Conservation (phyloP, 2,329 filamentous ascomycete genomes). For the Bipolaris gigantea region DNA sequence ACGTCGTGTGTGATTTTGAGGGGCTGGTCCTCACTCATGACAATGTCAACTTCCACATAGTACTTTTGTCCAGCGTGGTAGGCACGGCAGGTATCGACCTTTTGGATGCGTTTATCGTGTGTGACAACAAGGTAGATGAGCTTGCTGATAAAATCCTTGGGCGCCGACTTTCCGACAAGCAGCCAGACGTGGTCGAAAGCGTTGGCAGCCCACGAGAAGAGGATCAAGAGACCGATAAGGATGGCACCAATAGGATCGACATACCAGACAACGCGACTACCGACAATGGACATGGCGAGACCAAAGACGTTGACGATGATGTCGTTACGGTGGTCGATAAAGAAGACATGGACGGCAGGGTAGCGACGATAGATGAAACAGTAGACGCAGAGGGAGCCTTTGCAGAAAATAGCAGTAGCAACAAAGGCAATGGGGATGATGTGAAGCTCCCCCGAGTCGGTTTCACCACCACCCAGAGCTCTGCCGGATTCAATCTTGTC, state of each 20-base stretch:
- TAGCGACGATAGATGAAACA: conserved; percentile 58
- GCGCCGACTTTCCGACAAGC: conserved; percentile 64
- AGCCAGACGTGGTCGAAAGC: conserved; percentile 65
- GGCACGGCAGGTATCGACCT: conserved; percentile 63
- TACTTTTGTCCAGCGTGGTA: conserved; percentile 65
- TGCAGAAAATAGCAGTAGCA: conserved; percentile 52
- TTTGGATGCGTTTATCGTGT: conserved; percentile 57
- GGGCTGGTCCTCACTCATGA: conserved; percentile 60
- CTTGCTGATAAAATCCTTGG: conserved; percentile 59
- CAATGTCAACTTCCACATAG: conserved; percentile 65
- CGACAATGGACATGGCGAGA: conserved; percentile 59
- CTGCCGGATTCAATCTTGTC: conserved; percentile 58
- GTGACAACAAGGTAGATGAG: conserved; percentile 60
- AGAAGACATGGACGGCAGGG: conserved; percentile 60
- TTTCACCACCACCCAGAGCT: conserved; percentile 51
- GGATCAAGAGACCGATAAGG: conserved; percentile 61
- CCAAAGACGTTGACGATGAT: conserved; percentile 60
- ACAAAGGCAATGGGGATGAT: conserved; percentile 60
- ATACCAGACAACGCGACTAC: conserved; percentile 59
- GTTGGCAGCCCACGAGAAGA: conserved; percentile 63
- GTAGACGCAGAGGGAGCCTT: conserved; percentile 57
- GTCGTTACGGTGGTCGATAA: conserved; percentile 61
- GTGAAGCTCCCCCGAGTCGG: conserved; percentile 51
- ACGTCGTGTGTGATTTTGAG: conserved; percentile 63
- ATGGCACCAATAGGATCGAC: conserved; percentile 65